Evolutionary conservation across 2,329 filamentous ascomycete genomes (phyloP).

Genomic region (Corniculantispora saksenae): DNA sequence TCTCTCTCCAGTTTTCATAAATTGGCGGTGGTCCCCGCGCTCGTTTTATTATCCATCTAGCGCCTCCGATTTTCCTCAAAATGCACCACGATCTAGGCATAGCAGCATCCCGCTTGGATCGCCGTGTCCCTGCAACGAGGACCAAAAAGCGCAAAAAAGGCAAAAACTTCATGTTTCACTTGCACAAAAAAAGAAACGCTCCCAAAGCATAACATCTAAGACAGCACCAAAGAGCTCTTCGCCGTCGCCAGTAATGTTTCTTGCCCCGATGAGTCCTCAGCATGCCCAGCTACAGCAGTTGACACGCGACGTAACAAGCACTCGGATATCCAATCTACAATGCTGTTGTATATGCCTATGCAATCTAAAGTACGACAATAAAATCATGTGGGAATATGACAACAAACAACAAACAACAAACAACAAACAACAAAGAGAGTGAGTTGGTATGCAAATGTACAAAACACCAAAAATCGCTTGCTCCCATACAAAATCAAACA

Average conservation of each 20-base stretch:
- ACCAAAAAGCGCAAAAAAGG: not conserved
- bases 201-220: not conserved
- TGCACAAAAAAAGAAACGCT: not conserved
- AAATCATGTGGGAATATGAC: not conserved
- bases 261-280: not conserved
- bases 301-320: not conserved
- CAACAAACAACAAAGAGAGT: not conserved
- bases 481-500: slow-evolving; percentile 10
- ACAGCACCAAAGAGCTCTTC: not conserved
- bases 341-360: not conserved
- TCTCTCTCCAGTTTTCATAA: too few species aligned
- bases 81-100: too few species aligned
- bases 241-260: not conserved
- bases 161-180: not conserved
- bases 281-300: not conserved
- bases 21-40: too few species aligned
- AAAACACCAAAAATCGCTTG: slow-evolving; percentile 10
- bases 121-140: not conserved
- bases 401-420: not conserved
- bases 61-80: too few species aligned
- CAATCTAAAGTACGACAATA: not conserved
- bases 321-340: not conserved
- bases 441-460: slow-evolving; percentile 6
- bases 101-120: not conserved
- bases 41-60: too few species aligned